Conservation (phyloP, 2,329 filamentous ascomycete genomes). For the Stachybotrys chlorohalonatus region DNA sequence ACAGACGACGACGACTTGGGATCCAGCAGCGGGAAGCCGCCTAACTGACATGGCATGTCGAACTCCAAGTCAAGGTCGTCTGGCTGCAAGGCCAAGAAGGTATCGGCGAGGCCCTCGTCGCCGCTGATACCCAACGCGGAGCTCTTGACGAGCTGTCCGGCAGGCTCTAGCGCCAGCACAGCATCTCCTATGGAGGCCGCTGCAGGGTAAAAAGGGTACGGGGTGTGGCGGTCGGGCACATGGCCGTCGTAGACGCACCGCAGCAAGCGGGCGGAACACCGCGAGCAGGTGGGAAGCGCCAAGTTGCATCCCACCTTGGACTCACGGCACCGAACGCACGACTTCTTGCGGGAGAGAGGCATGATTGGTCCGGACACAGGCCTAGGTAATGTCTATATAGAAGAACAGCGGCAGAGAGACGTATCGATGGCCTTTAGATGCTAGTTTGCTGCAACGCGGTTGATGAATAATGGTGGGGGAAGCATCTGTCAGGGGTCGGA, state of each 20-base stretch:
- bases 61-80: not conserved
- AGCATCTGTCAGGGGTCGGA: not conserved
- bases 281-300: constrained; percentile 2
- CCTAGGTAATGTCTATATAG: not conserved
- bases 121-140: not conserved
- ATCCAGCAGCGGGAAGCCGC: not conserved
- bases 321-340: constrained; percentile 5
- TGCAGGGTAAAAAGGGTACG: not conserved
- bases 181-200: not conserved
- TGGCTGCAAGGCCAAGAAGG: not conserved
- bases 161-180: not conserved
- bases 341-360: constrained; percentile 7
- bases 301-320: constrained; percentile 6
- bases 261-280: constrained; percentile 2
- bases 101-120: not conserved
- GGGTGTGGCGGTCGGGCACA: not conserved
- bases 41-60: not conserved
- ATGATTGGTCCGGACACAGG: not conserved
- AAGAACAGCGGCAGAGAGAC: not conserved
- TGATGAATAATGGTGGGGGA: not conserved
- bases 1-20: not conserved
- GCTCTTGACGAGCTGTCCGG: not conserved
- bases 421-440: too few species aligned
- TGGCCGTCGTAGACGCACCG: constrained; percentile 4
- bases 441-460: not conserved